Evolutionary conservation across 495 filamentous ascomycete genomes (phyloP).

Genomic region (Zalerion maritima): DNA sequence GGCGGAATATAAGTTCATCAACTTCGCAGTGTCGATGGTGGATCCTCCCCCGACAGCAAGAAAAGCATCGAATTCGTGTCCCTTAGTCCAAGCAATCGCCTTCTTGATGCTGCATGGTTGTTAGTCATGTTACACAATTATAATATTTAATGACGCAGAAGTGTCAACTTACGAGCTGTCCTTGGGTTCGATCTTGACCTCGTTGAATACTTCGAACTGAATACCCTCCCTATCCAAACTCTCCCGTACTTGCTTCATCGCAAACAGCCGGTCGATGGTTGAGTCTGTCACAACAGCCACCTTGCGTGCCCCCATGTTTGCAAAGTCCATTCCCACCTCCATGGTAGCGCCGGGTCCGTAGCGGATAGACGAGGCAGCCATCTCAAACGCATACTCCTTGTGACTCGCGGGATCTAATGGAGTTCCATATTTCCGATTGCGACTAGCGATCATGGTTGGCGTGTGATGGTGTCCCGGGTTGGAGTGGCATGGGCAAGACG

Average conservation of each 20-base stretch:
- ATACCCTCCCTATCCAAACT: constrained; percentile 63
- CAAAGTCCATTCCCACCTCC: constrained; percentile 98
- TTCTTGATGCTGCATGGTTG: constrained; percentile 55
- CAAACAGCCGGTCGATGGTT: constrained; percentile 62
- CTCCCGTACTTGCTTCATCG: constrained; percentile 73
- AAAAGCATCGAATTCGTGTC: constrained; percentile 70
- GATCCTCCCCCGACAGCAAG: constrained; percentile 80
- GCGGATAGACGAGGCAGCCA: constrained; percentile 86
- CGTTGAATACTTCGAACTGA: constrained; percentile 63
- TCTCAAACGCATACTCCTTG: constrained; percentile 97
- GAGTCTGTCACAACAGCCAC: constrained; percentile 85
- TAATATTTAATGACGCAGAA: background rate
- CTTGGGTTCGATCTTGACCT: constrained; percentile 76
- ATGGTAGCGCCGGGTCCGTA: constrained; percentile 88
- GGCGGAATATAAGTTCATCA: constrained; percentile 91
- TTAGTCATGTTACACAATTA: constrained; percentile 2
- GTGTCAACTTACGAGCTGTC: constrained; percentile 56
- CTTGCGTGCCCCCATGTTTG: constrained; percentile 71
- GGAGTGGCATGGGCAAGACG: constrained; percentile 81
- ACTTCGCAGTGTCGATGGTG: constrained; percentile 93
- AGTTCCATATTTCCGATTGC: constrained; percentile 24
- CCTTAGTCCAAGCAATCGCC: constrained; percentile 72
- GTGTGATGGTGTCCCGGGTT: constrained; percentile 63
- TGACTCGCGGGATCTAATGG: constrained; percentile 54
- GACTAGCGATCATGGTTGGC: constrained; percentile 38